Evolutionary conservation across 2,329 filamentous ascomycete species (phyloP).

Genomic region (Talaromyces sp.): DNA sequence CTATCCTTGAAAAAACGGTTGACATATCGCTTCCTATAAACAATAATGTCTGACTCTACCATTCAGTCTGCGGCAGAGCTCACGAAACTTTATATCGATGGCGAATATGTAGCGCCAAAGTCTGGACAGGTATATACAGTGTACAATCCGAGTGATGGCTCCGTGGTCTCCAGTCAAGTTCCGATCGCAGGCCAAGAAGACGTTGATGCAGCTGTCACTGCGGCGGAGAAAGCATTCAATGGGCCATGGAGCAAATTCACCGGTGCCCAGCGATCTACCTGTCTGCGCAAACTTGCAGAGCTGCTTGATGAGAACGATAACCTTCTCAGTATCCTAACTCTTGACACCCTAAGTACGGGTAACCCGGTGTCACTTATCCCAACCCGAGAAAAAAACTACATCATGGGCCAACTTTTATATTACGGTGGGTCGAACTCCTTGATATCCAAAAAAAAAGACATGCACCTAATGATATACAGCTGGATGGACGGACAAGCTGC

Average conservation of each 20-base stretch:
- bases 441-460: not conserved
- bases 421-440: not conserved
- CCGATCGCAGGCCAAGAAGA: slow-evolving; percentile 2
- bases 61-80: not conserved
- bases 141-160: slow-evolving; percentile 7
- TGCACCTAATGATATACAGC: slow-evolving; percentile 1
- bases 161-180: not conserved
- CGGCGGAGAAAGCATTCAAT: slow-evolving; percentile 7
- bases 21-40: not conserved
- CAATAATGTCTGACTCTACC: not conserved
- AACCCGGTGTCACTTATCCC: slow-evolving; percentile 12
- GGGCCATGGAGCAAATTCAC: slow-evolving; percentile 13
- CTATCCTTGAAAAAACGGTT: not conserved
- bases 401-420: slow-evolving; percentile 2
- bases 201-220: slow-evolving; percentile 2
- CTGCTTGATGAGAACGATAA: slow-evolving; percentile 10
- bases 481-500: slow-evolving; percentile 12
- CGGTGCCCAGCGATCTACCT: slow-evolving; percentile 9
- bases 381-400: not conserved
- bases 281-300: slow-evolving; percentile 11
- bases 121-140: slow-evolving; percentile 1
- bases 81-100: slow-evolving; percentile 3
- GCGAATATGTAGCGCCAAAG: not conserved
- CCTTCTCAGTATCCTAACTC: slow-evolving; percentile 7
- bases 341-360: slow-evolving; percentile 16